These are phyloP conservation scores for Penicillium psychrosexuale DNA, from an alignment of 2,329 filamentous ascomycete genomes.

Conservation along the genomic window DNA sequence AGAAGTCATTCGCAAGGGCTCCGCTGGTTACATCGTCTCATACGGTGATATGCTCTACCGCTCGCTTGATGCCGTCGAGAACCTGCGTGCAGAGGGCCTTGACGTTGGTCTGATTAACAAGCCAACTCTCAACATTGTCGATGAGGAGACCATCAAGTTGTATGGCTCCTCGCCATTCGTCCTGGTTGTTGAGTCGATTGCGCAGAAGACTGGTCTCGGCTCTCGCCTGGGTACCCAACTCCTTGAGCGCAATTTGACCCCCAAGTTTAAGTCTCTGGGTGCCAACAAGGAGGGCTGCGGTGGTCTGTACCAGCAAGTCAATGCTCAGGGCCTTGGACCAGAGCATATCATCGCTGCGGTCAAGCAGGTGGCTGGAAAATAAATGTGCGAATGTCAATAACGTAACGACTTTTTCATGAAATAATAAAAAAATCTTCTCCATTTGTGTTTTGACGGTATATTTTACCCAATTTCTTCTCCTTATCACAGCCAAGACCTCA, in stretches of 20 bases:
- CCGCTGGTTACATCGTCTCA: slow-evolving; percentile 38
- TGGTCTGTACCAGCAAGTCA: slow-evolving; percentile 40
- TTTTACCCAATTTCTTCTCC: not conserved
- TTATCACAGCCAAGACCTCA: not conserved
- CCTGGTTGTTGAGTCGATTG: slow-evolving; percentile 38
- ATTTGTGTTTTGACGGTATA: not conserved
- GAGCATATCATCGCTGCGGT: slow-evolving; percentile 34
- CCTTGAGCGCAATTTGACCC: slow-evolving; percentile 37
- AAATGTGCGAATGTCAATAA: not conserved
- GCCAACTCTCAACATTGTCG: slow-evolving; percentile 39
- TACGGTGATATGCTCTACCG: slow-evolving; percentile 44
- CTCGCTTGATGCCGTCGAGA: slow-evolving; percentile 40
- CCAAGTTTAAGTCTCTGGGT: slow-evolving; percentile 39
- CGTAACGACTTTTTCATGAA: slow-evolving; percentile 1
- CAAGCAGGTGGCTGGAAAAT: slow-evolving; percentile 25
- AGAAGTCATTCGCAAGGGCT: slow-evolving; percentile 38
- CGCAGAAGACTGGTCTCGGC: slow-evolving; percentile 42
- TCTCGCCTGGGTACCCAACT: slow-evolving; percentile 38
- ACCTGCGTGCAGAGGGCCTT: slow-evolving; percentile 35
- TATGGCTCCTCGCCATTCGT: slow-evolving; percentile 39
- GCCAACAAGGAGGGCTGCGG: slow-evolving; percentile 40
- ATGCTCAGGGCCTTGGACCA: slow-evolving; percentile 38
- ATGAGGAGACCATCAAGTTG: slow-evolving; percentile 38
- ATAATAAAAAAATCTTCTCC: not conserved
- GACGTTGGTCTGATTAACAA: slow-evolving; percentile 43